Evolutionary conservation across 108 stramenopile genomes (phyloP).

Genomic region (Asterionellopsis glacialis): DNA sequence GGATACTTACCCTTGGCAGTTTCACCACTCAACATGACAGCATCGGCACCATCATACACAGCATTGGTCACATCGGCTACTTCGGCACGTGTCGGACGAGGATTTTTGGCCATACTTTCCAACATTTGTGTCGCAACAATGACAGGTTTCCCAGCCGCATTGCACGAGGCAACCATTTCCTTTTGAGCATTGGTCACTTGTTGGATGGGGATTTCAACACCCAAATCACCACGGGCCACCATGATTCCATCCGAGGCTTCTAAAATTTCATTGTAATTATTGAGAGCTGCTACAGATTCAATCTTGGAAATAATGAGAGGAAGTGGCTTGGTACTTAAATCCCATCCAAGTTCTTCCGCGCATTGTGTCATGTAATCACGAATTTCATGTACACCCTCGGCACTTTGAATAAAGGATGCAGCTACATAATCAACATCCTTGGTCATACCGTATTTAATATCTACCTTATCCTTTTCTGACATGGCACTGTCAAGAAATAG

Average conservation of each 20-base stretch:
- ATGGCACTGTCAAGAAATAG: slow-evolving; percentile 36
- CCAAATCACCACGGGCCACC: slow-evolving; percentile 83
- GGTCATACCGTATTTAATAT: slow-evolving; percentile 84
- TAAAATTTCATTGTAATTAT: slow-evolving; percentile 88
- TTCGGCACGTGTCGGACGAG: slow-evolving; percentile 97
- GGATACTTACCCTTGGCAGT: slow-evolving; percentile 98
- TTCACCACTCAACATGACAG: slow-evolving; percentile 97
- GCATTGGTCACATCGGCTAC: slow-evolving; percentile 98
- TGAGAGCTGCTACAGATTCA: slow-evolving; percentile 71
- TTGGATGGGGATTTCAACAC: slow-evolving; percentile 90
- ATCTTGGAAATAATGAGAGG: slow-evolving; percentile 89
- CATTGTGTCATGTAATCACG: slow-evolving; percentile 69
- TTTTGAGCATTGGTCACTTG: slow-evolving; percentile 97
- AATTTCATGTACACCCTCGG: slow-evolving; percentile 82
- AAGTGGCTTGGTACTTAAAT: slow-evolving; percentile 22
- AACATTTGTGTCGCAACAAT: slow-evolving; percentile 99
- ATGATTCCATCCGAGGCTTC: slow-evolving; percentile 87
- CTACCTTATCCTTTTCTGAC: slow-evolving; percentile 82
- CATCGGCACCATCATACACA: slow-evolving; percentile 98
- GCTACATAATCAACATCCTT: slow-evolving; percentile 92
- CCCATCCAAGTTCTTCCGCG: slow-evolving; percentile 64
- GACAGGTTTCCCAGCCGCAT: slow-evolving; percentile 90
- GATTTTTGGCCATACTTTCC: slow-evolving; percentile 97
- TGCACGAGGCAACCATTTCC: slow-evolving; percentile 94
- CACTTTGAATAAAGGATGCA: slow-evolving; percentile 87